Conservation (phyloP, 75 land plant species). For the Chamaecyparis obtusa region DNA sequence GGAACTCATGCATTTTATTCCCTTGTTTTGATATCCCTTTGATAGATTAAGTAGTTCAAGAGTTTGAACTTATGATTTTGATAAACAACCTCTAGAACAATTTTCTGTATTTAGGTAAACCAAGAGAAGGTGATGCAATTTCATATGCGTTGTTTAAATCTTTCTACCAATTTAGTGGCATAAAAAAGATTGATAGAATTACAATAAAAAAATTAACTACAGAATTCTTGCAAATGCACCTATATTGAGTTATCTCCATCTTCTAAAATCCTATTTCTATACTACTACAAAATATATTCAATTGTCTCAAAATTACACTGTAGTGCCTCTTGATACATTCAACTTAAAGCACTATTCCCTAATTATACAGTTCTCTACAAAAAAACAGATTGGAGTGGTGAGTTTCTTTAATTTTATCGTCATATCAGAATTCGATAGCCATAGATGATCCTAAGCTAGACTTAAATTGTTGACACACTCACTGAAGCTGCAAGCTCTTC, state of each 20-base stretch:
- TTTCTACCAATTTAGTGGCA: background rate
- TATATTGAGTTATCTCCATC: background rate
- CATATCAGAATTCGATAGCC: background rate
- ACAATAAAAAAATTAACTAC: background rate
- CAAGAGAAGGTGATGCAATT: background rate
- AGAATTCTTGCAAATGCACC: background rate
- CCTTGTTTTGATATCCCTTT: background rate
- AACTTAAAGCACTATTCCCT: background rate
- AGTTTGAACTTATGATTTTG: too few relatives aligned
- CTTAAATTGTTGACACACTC: constrained; percentile 34
- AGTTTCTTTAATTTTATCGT: background rate
- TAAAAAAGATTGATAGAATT: background rate
- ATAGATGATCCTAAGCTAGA: background rate
- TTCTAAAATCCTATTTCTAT: background rate
- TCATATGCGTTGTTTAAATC: background rate
- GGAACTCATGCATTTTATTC: background rate
- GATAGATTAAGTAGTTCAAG: background rate
- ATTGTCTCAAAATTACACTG: background rate
- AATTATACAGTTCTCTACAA: background rate
- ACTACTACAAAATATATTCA: background rate
- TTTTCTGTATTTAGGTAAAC: too few relatives aligned
- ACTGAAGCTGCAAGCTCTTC: constrained; percentile 89
- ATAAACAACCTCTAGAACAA: too few relatives aligned
- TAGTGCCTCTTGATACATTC: background rate
- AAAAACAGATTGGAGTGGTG: background rate